Conservation (phyloP, 345 rosid genomes). For the Rhodomyrtus tomentosa region DNA sequence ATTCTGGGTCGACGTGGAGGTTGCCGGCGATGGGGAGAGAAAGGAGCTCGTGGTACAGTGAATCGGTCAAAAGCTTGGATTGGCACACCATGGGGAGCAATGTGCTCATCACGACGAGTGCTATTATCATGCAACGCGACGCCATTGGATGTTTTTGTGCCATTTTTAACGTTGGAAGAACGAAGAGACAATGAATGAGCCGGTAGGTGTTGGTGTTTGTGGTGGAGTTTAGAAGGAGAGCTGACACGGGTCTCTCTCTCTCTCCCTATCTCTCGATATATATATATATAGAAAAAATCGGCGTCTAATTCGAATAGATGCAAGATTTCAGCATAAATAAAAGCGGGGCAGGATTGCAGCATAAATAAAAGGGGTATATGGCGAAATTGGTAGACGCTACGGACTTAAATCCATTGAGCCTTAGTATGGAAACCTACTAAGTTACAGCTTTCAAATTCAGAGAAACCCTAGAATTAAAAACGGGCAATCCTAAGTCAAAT, state of each 20-base stretch:
- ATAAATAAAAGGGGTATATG: too few relatives aligned
- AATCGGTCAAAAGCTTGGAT: background rate
- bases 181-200: background rate
- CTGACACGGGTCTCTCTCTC: background rate
- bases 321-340: too few relatives aligned
- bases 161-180: background rate
- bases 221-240: background rate
- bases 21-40: background rate
- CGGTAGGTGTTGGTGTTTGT: background rate
- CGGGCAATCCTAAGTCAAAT: too few relatives aligned
- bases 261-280: too few relatives aligned
- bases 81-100: background rate
- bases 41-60: background rate
- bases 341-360: too few relatives aligned
- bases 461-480: too few relatives aligned
- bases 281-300: too few relatives aligned
- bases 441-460: too few relatives aligned
- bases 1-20: slow-evolving; percentile 11
- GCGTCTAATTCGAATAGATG: too few relatives aligned
- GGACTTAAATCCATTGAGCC: too few relatives aligned
- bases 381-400: too few relatives aligned
- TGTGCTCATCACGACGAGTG: background rate
- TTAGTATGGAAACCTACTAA: too few relatives aligned
- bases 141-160: background rate
- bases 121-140: background rate